A percentile compares a stretch with the other conserved stretches of the same genome.
These are phyloP conservation scores for Babesia gibsoni DNA, from an alignment of 169 alveolate species.

Conservation along the genomic window DNA sequence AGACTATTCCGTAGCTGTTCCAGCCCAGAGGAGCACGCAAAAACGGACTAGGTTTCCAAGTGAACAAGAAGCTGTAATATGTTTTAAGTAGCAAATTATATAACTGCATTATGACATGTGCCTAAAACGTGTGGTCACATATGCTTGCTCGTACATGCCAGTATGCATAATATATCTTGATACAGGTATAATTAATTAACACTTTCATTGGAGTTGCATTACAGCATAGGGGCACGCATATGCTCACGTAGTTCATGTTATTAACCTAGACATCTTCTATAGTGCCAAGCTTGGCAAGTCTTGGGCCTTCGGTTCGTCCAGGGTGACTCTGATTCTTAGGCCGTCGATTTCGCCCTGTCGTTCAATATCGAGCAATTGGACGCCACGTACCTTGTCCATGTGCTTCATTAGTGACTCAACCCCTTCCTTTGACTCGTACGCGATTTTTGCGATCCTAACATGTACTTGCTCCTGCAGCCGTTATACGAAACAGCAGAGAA, in stretches of 20 bases:
- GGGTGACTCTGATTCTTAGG: conserved; percentile 3
- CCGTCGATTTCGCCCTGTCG: conserved; percentile 63
- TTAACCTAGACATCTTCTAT: no score
- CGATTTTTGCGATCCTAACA: conserved; percentile 16
- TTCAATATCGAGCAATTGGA: background rate
- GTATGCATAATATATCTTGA: background rate
- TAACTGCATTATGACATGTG: no score
- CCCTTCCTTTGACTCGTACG: conserved; percentile 25
- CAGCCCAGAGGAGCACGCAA: no score
- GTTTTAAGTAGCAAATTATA: no score
- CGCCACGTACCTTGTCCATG: conserved; percentile 44
- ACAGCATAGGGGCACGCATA: conserved; percentile 12
- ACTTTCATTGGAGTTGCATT: background rate
- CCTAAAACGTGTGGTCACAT: no score
- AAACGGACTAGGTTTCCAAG: no score
- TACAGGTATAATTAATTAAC: background rate
- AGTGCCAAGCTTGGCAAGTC: background rate
- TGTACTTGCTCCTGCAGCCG: background rate
- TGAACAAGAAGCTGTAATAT: no score
- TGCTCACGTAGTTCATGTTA: no score
- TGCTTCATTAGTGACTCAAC: conserved; percentile 30
- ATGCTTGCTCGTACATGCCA: no score
- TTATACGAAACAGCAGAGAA: background rate
- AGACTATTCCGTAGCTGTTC: background rate
- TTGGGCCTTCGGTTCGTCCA: background rate